These are phyloP conservation scores for Chaetoscypha palmicola DNA, from an alignment of 2,329 filamentous ascomycete genomes.

Conservation along the genomic window DNA sequence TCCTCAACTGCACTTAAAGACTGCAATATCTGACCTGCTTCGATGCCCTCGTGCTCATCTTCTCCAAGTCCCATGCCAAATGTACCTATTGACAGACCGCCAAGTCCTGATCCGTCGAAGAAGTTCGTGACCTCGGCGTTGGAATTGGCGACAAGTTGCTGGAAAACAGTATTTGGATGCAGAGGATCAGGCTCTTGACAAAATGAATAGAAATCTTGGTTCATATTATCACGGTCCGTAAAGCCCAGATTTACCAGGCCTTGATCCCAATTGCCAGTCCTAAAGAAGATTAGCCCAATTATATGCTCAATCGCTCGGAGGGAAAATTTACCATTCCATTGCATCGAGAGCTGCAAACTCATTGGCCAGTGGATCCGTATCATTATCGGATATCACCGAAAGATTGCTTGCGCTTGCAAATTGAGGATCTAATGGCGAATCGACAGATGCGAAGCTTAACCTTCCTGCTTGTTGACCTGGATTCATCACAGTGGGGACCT, in stretches of 20 bases:
- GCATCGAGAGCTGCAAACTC: slow-evolving; percentile 51
- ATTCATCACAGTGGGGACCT: no score
- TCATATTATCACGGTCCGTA: slow-evolving; percentile 30
- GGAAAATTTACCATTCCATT: slow-evolving; percentile 36
- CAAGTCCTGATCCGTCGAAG: slow-evolving; percentile 18
- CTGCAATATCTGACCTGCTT: slow-evolving; percentile 30
- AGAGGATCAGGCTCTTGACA: slow-evolving; percentile 29
- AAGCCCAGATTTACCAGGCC: slow-evolving; percentile 32
- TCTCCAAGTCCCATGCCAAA: slow-evolving; percentile 7
- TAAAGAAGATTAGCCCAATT: slow-evolving; percentile 16
- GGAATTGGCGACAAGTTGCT: slow-evolving; percentile 28
- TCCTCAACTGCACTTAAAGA: slow-evolving; percentile 26
- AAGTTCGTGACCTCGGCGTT: slow-evolving; percentile 22
- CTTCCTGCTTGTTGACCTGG: no score
- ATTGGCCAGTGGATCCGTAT: slow-evolving; percentile 46
- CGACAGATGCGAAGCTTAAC: slow-evolving; percentile 3
- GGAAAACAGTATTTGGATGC: slow-evolving; percentile 27
- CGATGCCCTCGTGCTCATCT: slow-evolving; percentile 28
- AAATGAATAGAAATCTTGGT: slow-evolving; percentile 30
- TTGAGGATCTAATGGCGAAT: slow-evolving; percentile 8
- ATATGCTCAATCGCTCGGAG: not conserved
- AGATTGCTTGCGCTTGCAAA: slow-evolving; percentile 19
- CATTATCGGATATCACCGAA: slow-evolving; percentile 23
- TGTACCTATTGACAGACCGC: slow-evolving; percentile 7
- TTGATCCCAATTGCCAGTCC: slow-evolving; percentile 30